Evolutionary conservation across 2,329 filamentous ascomycete genomes (phyloP).

Genomic region (Cytospora chrysosperma): DNA sequence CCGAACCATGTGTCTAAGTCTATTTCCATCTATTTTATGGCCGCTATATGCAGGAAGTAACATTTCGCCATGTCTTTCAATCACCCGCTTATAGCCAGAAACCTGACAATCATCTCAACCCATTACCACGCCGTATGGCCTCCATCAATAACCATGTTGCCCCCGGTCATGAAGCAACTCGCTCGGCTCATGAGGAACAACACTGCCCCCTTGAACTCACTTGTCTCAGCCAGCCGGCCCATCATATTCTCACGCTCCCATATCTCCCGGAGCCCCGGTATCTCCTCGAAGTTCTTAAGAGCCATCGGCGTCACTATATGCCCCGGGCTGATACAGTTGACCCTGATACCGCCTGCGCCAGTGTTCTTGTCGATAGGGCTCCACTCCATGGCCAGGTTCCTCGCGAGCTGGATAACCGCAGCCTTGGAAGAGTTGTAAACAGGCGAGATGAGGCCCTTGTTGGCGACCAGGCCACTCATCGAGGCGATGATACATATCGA

Average conservation of each 20-base stretch:
- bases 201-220: constrained; percentile 61
- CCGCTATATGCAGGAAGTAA: not conserved
- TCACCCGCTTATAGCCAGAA: not conserved
- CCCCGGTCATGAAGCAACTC: constrained; percentile 63
- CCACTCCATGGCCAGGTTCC: constrained; percentile 65
- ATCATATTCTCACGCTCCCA: constrained; percentile 78
- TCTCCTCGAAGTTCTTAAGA: constrained; percentile 65
- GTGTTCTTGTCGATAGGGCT: constrained; percentile 40
- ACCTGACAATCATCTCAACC: not conserved
- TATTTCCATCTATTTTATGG: too few species aligned
- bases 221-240: constrained; percentile 54
- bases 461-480: constrained; percentile 53
- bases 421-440: constrained; percentile 69
- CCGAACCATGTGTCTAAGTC: too few species aligned
- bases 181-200: constrained; percentile 62
- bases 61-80: not conserved
- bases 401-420: constrained; percentile 60
- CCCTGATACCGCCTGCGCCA: constrained; percentile 56
- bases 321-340: constrained; percentile 69
- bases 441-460: constrained; percentile 61
- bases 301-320: constrained; percentile 74
- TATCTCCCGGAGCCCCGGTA: constrained; percentile 55
- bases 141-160: constrained; percentile 54
- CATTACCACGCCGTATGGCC: constrained; percentile 56
- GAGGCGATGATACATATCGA: constrained; percentile 58